A percentile compares a stretch with the other conserved stretches of the same genome.
These are phyloP conservation scores for Plasmodium coatneyi DNA, from an alignment of 169 alveolate genomes.

Conservation along the genomic window DNA sequence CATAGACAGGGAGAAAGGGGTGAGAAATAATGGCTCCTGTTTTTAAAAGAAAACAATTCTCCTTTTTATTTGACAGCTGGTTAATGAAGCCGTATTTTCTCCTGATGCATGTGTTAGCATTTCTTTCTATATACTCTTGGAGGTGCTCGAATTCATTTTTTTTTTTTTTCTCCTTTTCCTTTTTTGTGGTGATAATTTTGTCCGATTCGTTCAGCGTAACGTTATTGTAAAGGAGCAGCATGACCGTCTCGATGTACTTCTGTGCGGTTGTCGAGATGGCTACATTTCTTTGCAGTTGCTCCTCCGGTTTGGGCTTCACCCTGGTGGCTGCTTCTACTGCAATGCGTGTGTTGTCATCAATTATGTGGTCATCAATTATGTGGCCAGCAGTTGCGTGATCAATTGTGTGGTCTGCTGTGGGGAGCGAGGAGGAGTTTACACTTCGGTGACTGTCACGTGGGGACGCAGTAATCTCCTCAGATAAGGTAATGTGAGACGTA, in stretches of 20 bases:
- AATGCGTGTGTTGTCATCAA: not conserved
- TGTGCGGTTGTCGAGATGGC: constrained; percentile 42
- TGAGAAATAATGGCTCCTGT: constrained; percentile 65
- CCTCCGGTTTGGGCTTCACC: not conserved
- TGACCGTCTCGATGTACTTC: constrained; percentile 36
- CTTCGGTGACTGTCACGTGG: not conserved
- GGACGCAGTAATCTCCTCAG: not conserved
- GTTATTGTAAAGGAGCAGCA: constrained; percentile 29
- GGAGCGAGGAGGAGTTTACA: not conserved
- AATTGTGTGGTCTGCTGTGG: not conserved
- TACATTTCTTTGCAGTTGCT: constrained; percentile 3
- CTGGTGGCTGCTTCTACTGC: not conserved
- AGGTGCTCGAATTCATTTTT: constrained; percentile 20
- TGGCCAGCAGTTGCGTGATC: too few species aligned
- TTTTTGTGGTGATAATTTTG: not conserved
- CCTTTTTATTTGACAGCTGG: not conserved
- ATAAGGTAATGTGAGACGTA: not conserved
- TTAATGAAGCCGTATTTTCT: constrained; percentile 34
- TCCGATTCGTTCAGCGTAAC: constrained; percentile 22
- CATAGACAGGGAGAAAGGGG: constrained; percentile 55
- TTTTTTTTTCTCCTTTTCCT: not conserved
- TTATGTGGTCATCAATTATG: not conserved
- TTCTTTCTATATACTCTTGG: constrained; percentile 30
- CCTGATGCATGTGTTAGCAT: constrained; percentile 41
- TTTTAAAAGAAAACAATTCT: constrained; percentile 10